phyloP scores from a whole-genome alignment of 75 land plant species.

The Ceratopteris richardii region DNA sequence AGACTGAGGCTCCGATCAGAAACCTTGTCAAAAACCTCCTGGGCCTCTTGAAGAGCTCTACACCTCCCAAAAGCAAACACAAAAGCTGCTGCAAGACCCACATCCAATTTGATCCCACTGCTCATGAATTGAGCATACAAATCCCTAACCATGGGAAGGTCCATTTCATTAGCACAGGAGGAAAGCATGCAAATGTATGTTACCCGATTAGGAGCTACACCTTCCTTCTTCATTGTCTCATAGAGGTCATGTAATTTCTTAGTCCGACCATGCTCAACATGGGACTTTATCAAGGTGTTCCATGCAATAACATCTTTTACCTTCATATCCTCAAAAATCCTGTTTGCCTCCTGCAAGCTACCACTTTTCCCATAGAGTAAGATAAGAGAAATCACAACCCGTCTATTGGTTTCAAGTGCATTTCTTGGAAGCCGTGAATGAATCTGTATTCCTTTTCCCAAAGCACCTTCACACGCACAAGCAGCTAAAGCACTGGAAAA shows the following conservation, averaged over 20 bases:
- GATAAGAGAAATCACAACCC: neutral
- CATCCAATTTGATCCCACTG: slow-evolving; percentile 4
- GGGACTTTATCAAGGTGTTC: slow-evolving; percentile 39
- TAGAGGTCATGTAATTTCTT: slow-evolving; percentile 22
- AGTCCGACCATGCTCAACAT: slow-evolving; percentile 18
- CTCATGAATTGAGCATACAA: slow-evolving; percentile 33
- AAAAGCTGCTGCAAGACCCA: slow-evolving; percentile 3
- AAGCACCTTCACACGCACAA: slow-evolving; percentile 24
- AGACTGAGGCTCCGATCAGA: neutral
- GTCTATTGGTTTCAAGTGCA: neutral
- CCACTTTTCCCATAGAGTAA: slow-evolving; percentile 1
- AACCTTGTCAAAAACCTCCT: slow-evolving; percentile 1
- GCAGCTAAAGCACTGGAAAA: slow-evolving; percentile 32
- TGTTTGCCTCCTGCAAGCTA: neutral
- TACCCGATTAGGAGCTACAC: slow-evolving; percentile 13
- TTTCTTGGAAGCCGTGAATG: slow-evolving; percentile 23
- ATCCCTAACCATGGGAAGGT: slow-evolving; percentile 34
- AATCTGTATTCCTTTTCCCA: slow-evolving; percentile 26
- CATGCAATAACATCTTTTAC: slow-evolving; percentile 40
- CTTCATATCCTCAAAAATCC: neutral
- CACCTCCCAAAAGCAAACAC: slow-evolving; percentile 1
- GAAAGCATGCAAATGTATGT: slow-evolving; percentile 36
- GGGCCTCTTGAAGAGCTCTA: neutral
- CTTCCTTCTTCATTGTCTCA: slow-evolving; percentile 12
- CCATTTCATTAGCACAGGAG: slow-evolving; percentile 30